Conservation (phyloP, 768 basidiomycete species). For the Amanita inopinata region DNA sequence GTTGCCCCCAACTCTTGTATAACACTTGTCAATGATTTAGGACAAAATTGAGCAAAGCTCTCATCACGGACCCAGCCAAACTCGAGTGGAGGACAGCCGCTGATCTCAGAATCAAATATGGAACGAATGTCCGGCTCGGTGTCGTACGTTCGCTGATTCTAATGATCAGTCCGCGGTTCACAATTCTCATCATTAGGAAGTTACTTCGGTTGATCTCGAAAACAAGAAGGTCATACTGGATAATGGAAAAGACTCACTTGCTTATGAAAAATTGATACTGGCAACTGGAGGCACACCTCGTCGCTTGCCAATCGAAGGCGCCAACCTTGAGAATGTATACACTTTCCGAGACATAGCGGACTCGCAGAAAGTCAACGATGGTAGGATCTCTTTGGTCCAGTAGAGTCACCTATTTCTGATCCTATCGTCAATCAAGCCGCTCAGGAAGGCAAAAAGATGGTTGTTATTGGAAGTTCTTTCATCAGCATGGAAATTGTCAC, state of each 20-base stretch:
- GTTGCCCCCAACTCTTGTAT: too few species aligned
- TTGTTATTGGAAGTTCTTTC: constrained; percentile 84
- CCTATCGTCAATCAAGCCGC: constrained; percentile 17
- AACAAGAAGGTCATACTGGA: constrained; percentile 57
- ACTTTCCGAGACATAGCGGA: constrained; percentile 66
- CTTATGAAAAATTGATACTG: constrained; percentile 73
- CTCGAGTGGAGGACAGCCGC: constrained; percentile 63
- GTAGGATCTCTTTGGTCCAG: constrained; percentile 24
- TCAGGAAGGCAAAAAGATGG: constrained; percentile 65
- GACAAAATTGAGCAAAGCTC: constrained; percentile 83
- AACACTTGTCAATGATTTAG: constrained; percentile 30
- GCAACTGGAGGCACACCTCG: constrained; percentile 70
- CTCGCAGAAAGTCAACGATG: constrained; percentile 60
- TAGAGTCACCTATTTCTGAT: not conserved
- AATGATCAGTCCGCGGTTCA: constrained; percentile 1
- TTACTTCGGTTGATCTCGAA: constrained; percentile 56
- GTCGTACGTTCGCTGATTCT: constrained; percentile 32
- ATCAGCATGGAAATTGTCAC: constrained; percentile 89
- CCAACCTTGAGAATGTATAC: constrained; percentile 65
- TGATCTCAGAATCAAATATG: constrained; percentile 69
- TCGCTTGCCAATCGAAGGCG: constrained; percentile 68
- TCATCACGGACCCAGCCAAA: constrained; percentile 71
- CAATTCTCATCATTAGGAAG: constrained; percentile 34
- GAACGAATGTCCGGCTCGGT: constrained; percentile 53
- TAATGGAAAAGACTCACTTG: constrained; percentile 43